These are phyloP conservation scores for Euphorbia schlechtendalii DNA, from an alignment of 441 rosid species.

Conservation along the genomic window DNA sequence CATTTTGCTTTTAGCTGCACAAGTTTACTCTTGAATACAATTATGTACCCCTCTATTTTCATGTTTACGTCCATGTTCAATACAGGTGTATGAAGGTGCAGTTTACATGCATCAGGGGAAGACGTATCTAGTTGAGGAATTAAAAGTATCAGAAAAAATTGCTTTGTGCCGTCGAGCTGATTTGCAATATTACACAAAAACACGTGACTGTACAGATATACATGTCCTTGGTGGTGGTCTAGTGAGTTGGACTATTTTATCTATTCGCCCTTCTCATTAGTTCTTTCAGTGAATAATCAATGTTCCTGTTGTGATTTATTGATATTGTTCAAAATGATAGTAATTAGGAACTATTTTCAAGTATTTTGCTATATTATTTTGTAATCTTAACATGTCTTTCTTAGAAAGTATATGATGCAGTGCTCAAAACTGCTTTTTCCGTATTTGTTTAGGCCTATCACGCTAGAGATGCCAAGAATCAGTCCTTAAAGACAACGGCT, in stretches of 20 bases:
- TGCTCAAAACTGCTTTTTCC: conserved; percentile 18
- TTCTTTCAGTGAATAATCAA: background rate
- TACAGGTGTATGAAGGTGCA: conserved; percentile 79
- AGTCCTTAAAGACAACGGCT: conserved; percentile 58
- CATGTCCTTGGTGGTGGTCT: conserved; percentile 66
- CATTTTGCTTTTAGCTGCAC: background rate
- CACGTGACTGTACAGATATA: conserved; percentile 74
- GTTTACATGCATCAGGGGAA: conserved; percentile 84
- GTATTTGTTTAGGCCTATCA: conserved; percentile 54
- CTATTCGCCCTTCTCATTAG: conserved; percentile 5
- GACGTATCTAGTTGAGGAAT: conserved; percentile 68
- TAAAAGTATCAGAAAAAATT: conserved; percentile 53
- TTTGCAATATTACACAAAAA: conserved; percentile 73
- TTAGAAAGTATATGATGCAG: conserved; percentile 3
- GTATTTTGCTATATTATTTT: conserved; percentile 6
- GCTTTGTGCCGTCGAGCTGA: conserved; percentile 64
- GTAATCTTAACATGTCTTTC: conserved; percentile 4
- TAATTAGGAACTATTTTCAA: conserved; percentile 7
- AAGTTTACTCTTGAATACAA: conserved; percentile 1
- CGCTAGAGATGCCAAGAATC: conserved; percentile 34
- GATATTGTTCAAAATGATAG: conserved; percentile 4
- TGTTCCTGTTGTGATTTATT: conserved; percentile 11
- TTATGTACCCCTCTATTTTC: background rate
- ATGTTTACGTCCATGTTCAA: background rate
- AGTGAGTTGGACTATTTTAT: conserved; percentile 37